A percentile compares a stretch with the other conserved stretches of the same genome.
Evolutionary conservation across 2,329 filamentous ascomycete genomes (phyloP).

Genomic region (Phoma sp.): DNA sequence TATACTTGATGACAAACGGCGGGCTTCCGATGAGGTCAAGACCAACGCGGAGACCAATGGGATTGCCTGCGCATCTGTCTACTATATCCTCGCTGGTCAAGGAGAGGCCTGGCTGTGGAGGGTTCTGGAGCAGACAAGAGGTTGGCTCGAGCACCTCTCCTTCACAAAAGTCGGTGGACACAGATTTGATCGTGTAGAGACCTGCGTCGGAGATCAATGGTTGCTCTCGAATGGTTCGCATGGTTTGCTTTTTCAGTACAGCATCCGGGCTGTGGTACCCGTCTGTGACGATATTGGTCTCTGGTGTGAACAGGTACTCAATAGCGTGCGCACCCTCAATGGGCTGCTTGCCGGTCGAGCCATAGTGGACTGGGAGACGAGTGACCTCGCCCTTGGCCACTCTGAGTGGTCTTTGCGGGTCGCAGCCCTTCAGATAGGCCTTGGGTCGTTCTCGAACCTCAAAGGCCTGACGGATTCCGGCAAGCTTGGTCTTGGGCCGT

Average conservation of each 20-base stretch:
- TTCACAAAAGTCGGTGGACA: constrained; percentile 80
- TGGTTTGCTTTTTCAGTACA: constrained; percentile 63
- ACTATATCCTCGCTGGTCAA: constrained; percentile 81
- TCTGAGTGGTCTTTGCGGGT: constrained; percentile 79
- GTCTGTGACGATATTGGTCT: constrained; percentile 70
- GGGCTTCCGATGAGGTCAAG: constrained; percentile 91
- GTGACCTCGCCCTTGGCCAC: constrained; percentile 76
- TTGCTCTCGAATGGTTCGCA: constrained; percentile 67
- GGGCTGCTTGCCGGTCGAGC: constrained; percentile 64
- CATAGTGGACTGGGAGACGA: constrained; percentile 74
- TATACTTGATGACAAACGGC: constrained; percentile 84
- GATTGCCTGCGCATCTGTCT: constrained; percentile 93
- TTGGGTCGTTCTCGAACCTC: constrained; percentile 85
- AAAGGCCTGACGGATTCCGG: constrained; percentile 76
- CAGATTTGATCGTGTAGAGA: constrained; percentile 81
- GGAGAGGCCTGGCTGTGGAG: constrained; percentile 80
- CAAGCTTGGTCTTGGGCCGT: constrained; percentile 61
- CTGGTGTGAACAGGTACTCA: constrained; percentile 81
- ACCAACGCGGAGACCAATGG: constrained; percentile 87
- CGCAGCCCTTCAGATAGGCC: constrained; percentile 74
- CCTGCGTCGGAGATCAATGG: constrained; percentile 78
- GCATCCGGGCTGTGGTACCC: constrained; percentile 69
- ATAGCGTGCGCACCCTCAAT: constrained; percentile 73
- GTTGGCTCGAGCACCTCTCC: constrained; percentile 93
- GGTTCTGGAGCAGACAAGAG: constrained; percentile 91